A percentile compares a stretch with the other conserved stretches of the same genome.
phyloP scores from a whole-genome alignment of 164 flowering plant genomes.

The Magnolia sinica region DNA sequence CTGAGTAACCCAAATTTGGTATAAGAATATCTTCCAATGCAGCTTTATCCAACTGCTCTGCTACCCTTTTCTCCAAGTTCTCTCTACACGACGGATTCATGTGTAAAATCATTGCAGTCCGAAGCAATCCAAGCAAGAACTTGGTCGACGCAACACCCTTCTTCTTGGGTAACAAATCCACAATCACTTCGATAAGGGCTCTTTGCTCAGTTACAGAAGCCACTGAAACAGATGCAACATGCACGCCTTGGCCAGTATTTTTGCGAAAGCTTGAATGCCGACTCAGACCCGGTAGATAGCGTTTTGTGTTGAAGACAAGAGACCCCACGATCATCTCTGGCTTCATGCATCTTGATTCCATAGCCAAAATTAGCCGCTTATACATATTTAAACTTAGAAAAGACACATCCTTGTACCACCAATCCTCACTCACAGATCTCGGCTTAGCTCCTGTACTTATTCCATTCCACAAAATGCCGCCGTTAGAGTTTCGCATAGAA shows the following conservation, averaged over 20 bases:
- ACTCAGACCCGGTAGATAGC: conserved; percentile 46
- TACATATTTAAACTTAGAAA: conserved; percentile 45
- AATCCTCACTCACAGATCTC: conserved; percentile 34
- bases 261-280: conserved; percentile 39
- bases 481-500: conserved; percentile 23
- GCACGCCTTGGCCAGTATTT: conserved; percentile 16
- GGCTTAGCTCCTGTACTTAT: conserved; percentile 34
- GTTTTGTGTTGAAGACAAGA: conserved; percentile 46
- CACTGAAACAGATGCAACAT: conserved; percentile 21
- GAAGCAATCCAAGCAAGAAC: conserved; percentile 53
- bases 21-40: conserved; percentile 62
- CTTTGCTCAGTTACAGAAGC: conserved; percentile 50
- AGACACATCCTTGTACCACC: conserved; percentile 74
- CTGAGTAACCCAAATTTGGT: conserved; percentile 59
- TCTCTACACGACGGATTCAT: conserved; percentile 48
- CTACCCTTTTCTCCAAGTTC: conserved; percentile 59
- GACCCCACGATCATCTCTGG: conserved; percentile 54
- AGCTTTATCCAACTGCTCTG: conserved; percentile 64
- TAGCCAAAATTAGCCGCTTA: conserved; percentile 48
- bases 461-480: conserved; percentile 55
- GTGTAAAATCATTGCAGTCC: conserved; percentile 54
- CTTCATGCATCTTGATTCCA: conserved; percentile 48
- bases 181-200: conserved; percentile 64
- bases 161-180: conserved; percentile 50
- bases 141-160: conserved; percentile 52